Base-by-base conservation (phyloP, 768 basidiomycete genomes). In the Rhodotorula graminis region DNA sequence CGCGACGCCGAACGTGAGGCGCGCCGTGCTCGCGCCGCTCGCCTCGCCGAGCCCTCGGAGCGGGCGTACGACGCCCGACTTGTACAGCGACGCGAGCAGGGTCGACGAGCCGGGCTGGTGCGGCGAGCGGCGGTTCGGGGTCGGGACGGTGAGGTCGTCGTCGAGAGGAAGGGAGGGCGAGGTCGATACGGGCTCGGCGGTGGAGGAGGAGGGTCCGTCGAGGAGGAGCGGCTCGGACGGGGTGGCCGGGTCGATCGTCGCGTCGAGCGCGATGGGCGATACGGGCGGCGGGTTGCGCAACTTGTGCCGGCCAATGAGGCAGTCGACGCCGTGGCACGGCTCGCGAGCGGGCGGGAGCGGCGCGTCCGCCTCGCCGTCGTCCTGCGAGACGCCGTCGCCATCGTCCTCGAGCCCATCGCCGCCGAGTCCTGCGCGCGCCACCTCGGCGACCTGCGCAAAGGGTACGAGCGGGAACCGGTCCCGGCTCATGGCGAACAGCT, bases 401-500 rank as follows among this genome's bases (percentile, higher is more conserved):
- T 47, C 71, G 29, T 78, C 74, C 25, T 44, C 69, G 29, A 78
- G 74, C 25, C 31, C 69, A 25, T 55, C 64, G 77, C 33, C 79
- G 69, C 29, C 52, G 76, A 77, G 29, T 76, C 55, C 12, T 79
- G 66, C 63, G 73, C 75, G 68, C 76, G 79, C 64, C 65, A 70
- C 76, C 72, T 80, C 33, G 67, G 80, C 71, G 69, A 73, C 63
- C 69, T 80, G 81, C 21, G 81, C 80, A 68, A 83, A 81, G 42
- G 79, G 87, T 70, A 95, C 89, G 18, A 97, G 84, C 0, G 94
- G 95, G 79, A 86, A 97, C 15, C 85, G 85, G 19, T 85, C 84
- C 0, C 90, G 89, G 73, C 90, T 90, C 87, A 97, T 89, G 29
- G 91, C 93, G 77, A 88, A 95, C 3, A 96, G 84, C 55, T 70